phyloP scores from a whole-genome alignment of 805 yeast genomes.

The Saccharomyces jurei region DNA sequence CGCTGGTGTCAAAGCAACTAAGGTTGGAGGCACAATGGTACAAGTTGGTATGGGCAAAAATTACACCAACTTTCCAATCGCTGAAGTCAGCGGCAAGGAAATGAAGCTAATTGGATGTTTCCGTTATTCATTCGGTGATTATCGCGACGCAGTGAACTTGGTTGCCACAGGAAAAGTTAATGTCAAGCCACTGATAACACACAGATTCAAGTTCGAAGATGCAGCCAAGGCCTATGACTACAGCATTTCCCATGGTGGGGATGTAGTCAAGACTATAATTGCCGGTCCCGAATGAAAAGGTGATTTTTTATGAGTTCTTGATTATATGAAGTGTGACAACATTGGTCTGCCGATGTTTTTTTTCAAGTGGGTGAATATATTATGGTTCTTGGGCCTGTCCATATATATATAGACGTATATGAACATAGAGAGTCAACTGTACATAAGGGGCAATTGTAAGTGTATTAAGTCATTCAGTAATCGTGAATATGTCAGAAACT shows the following conservation, averaged over 20 bases:
- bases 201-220: conserved; percentile 61
- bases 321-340: too few relatives aligned
- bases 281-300: conserved; percentile 48
- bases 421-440: too few relatives aligned
- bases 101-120: conserved; percentile 64
- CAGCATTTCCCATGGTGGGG: conserved; percentile 50
- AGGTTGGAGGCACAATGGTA: conserved; percentile 63
- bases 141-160: conserved; percentile 60
- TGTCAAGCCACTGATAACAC: conserved; percentile 67
- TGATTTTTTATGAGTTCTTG: too few relatives aligned
- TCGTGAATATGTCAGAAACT: too few relatives aligned
- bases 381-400: too few relatives aligned
- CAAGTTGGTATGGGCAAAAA: conserved; percentile 83
- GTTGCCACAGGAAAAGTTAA: conserved; percentile 56
- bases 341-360: too few relatives aligned
- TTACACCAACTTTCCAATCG: conserved; percentile 54
- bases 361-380: too few relatives aligned
- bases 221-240: conserved; percentile 69
- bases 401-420: too few relatives aligned
- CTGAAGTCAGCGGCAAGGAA: conserved; percentile 42
- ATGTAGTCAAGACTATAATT: conserved; percentile 70
- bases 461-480: too few relatives aligned
- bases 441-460: too few relatives aligned
- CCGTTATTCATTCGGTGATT: conserved; percentile 75
- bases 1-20: conserved; percentile 54